Evolutionary conservation across 495 filamentous ascomycete species (phyloP).

Genomic region (Thozetella sp.): DNA sequence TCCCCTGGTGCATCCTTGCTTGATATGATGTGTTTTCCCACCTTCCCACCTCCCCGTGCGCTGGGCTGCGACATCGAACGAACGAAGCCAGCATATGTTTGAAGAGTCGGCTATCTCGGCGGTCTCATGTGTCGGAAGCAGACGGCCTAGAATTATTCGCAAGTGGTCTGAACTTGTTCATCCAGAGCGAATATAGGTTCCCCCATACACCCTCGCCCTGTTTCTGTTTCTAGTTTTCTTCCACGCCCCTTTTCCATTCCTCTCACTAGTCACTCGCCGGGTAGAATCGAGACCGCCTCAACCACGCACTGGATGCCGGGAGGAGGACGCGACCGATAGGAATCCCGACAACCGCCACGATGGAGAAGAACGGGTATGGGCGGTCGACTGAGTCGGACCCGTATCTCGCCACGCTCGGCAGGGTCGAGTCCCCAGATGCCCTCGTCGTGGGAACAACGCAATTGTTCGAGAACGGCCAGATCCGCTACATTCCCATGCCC

Average conservation of each 20-base stretch:
- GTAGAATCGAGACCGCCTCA: not conserved
- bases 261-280: not conserved
- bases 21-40: not conserved
- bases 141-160: too few species aligned
- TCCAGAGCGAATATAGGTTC: too few species aligned
- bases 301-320: not conserved
- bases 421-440: constrained; percentile 1
- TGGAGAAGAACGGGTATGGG: not conserved
- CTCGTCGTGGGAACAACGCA: constrained; percentile 15
- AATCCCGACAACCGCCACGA: too few species aligned
- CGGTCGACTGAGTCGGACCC: not conserved
- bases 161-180: too few species aligned
- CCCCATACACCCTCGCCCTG: too few species aligned
- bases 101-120: too few species aligned
- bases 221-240: not conserved
- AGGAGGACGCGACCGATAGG: not conserved
- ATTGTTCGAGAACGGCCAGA: constrained; percentile 15
- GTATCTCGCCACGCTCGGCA: not conserved
- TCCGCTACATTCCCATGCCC: constrained; percentile 20
- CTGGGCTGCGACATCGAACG: not conserved
- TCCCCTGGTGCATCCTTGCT: not conserved
- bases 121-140: constrained; percentile 3
- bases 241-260: not conserved
- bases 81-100: not conserved
- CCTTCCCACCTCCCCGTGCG: too few species aligned